phyloP scores from a whole-genome alignment of 1,139 yeast genomes.

The Hyphopichia buzzinii region DNA sequence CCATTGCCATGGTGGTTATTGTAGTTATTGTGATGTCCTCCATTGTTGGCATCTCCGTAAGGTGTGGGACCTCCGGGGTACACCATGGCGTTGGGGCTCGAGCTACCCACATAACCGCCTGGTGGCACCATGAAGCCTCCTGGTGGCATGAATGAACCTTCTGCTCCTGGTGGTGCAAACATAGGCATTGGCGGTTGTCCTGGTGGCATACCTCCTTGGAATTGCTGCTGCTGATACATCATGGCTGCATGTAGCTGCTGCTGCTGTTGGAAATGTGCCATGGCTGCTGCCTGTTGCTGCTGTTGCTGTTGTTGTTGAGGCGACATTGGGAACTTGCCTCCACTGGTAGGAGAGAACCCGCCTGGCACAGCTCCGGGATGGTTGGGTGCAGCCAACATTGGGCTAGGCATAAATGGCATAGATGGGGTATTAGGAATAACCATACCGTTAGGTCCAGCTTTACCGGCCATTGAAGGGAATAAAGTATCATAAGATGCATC shows the following conservation, averaged over 20 bases:
- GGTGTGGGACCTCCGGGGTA: slow-evolving; percentile 6
- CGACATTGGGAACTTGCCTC: slow-evolving; percentile 20
- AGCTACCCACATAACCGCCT: slow-evolving; percentile 25
- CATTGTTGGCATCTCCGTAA: slow-evolving; percentile 3
- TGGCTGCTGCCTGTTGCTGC: slow-evolving; percentile 23
- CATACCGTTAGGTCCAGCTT: slow-evolving; percentile 14
- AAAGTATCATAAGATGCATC: slow-evolving; percentile 52
- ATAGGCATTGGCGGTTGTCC: slow-evolving; percentile 37
- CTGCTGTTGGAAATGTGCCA: slow-evolving; percentile 36
- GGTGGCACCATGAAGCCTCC: slow-evolving; percentile 39
- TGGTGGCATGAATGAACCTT: slow-evolving; percentile 34
- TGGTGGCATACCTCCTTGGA: slow-evolving; percentile 28
- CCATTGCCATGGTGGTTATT: slow-evolving; percentile 12
- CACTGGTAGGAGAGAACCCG: slow-evolving; percentile 10
- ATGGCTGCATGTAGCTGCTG: slow-evolving; percentile 40
- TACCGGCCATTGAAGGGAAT: slow-evolving; percentile 31
- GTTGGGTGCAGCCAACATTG: slow-evolving; percentile 27
- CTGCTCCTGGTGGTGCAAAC: slow-evolving; percentile 29
- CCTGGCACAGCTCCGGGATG: slow-evolving; percentile 1
- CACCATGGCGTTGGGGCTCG: slow-evolving; percentile 30
- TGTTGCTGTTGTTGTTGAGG: slow-evolving; percentile 25
- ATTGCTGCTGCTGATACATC: slow-evolving; percentile 37
- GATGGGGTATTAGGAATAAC: slow-evolving; percentile 15
- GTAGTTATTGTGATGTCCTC: slow-evolving; percentile 6
- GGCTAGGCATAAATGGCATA: slow-evolving; percentile 33